A percentile compares a stretch with the other conserved stretches of the same genome.
Conservation (phyloP, 75 land plant genomes). For the Isoetes taiwanensis region DNA sequence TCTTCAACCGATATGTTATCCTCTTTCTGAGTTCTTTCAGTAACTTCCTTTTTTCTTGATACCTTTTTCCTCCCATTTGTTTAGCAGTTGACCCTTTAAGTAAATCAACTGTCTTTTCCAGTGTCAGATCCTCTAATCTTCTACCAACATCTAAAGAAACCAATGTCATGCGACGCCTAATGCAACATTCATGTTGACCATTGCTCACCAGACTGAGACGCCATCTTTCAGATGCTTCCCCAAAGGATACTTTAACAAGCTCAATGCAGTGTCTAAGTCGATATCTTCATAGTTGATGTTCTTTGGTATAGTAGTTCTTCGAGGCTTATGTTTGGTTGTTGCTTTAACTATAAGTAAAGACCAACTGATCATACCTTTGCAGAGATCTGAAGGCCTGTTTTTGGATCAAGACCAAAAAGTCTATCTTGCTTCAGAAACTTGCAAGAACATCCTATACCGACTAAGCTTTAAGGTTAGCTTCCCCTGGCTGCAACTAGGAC, state of each 20-base stretch:
- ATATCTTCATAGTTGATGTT: constrained; percentile 15
- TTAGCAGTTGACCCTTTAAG: constrained; percentile 16
- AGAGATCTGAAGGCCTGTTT: constrained; percentile 13
- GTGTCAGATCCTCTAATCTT: constrained; percentile 6
- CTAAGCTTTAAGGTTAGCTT: constrained; percentile 19
- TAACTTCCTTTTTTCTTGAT: no score
- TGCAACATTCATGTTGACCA: constrained; percentile 14
- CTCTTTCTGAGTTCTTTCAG: no score
- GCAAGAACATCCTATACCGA: constrained; percentile 20
- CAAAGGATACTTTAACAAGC: constrained; percentile 26
- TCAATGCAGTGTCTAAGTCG: constrained; percentile 12
- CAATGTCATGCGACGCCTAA: constrained; percentile 12
- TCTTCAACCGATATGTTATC: no score
- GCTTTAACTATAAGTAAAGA: constrained; percentile 19
- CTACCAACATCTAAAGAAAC: constrained; percentile 17
- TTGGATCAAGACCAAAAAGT: constrained; percentile 26
- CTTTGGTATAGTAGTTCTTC: constrained; percentile 13
- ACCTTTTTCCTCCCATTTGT: no score
- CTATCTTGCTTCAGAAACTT: neutral
- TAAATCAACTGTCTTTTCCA: constrained; percentile 17
- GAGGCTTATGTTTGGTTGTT: constrained; percentile 14
- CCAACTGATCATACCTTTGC: constrained; percentile 24
- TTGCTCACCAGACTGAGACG: constrained; percentile 15
- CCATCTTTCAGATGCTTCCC: constrained; percentile 25
- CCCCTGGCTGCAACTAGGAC: constrained; percentile 28